Conservation (phyloP, 306 rosid genomes). For the Myrica gale region DNA sequence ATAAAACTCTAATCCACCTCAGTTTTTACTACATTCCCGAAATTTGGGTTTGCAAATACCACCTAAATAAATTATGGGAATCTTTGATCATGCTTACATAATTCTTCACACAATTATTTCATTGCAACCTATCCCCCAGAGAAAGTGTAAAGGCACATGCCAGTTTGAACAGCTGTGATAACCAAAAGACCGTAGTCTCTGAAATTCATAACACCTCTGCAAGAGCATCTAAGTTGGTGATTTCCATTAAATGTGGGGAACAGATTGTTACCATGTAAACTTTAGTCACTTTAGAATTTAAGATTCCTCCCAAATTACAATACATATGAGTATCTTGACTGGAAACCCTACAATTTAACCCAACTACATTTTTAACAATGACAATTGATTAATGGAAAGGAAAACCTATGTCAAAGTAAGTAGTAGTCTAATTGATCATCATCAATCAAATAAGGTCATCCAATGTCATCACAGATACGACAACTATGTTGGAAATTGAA, state of each 20-base stretch:
- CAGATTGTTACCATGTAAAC: neutral
- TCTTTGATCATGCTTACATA: neutral
- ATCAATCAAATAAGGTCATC: neutral
- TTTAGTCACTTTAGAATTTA: neutral
- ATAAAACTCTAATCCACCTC: too few species aligned
- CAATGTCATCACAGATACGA: neutral
- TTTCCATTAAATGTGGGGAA: neutral
- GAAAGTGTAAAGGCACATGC: slow-evolving; percentile 7
- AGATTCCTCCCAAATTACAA: neutral
- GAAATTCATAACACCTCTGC: neutral
- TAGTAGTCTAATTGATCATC: neutral
- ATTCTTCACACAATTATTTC: neutral
- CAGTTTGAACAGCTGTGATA: slow-evolving; percentile 1
- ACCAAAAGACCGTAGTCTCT: neutral
- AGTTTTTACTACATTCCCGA: too few species aligned
- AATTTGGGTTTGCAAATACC: too few species aligned
- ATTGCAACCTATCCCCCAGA: neutral
- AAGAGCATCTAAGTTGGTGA: neutral
- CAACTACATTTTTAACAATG: neutral
- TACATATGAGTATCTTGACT: neutral
- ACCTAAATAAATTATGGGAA: too few species aligned
- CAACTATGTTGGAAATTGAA: neutral
- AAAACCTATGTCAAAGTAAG: neutral
- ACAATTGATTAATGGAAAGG: neutral
- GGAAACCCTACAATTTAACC: neutral